These are phyloP conservation scores for Dactylellina sp. DNA, from an alignment of 2,329 filamentous ascomycete species.

Conservation along the genomic window DNA sequence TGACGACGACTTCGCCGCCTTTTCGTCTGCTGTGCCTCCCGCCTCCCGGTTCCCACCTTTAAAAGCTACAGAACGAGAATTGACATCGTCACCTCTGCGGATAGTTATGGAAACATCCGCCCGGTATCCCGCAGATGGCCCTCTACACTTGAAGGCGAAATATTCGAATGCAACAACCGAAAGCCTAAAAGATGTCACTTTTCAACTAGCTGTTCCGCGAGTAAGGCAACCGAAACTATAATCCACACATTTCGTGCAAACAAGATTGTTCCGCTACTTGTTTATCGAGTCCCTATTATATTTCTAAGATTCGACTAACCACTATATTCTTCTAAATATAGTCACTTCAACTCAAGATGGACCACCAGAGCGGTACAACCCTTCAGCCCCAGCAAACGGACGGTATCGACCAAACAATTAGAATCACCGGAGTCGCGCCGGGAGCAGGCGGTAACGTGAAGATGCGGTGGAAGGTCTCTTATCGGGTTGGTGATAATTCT, in stretches of 20 bases:
- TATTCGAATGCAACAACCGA: slow-evolving; percentile 84
- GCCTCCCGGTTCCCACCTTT: slow-evolving; percentile 68
- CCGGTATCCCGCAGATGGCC: slow-evolving; percentile 69
- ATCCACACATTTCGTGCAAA: slow-evolving; percentile 26
- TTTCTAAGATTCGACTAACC: slow-evolving; percentile 25
- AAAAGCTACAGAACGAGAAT: slow-evolving; percentile 72
- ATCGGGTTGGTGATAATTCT: slow-evolving; percentile 71
- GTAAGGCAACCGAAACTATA: slow-evolving; percentile 66
- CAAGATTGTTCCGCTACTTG: slow-evolving; percentile 1
- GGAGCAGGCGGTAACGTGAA: slow-evolving; percentile 83
- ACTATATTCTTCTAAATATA: slow-evolving; percentile 25
- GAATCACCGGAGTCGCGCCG: slow-evolving; percentile 78
- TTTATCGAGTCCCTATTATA: too few species aligned
- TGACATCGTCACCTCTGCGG: slow-evolving; percentile 77
- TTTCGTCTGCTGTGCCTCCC: slow-evolving; percentile 83
- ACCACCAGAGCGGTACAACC: slow-evolving; percentile 83
- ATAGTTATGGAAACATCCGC: slow-evolving; percentile 76
- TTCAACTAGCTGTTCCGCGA: slow-evolving; percentile 93
- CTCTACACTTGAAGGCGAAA: slow-evolving; percentile 78
- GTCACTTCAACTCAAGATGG: slow-evolving; percentile 72
- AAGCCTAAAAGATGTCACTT: slow-evolving; percentile 82
- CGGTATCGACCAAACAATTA: slow-evolving; percentile 84
- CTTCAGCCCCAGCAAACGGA: slow-evolving; percentile 78
- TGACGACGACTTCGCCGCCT: slow-evolving; percentile 93
- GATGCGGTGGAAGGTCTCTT: slow-evolving; percentile 88